These are phyloP conservation scores for Epichloe festucae DNA, from an alignment of 2,329 filamentous ascomycete species.

Conservation along the genomic window DNA sequence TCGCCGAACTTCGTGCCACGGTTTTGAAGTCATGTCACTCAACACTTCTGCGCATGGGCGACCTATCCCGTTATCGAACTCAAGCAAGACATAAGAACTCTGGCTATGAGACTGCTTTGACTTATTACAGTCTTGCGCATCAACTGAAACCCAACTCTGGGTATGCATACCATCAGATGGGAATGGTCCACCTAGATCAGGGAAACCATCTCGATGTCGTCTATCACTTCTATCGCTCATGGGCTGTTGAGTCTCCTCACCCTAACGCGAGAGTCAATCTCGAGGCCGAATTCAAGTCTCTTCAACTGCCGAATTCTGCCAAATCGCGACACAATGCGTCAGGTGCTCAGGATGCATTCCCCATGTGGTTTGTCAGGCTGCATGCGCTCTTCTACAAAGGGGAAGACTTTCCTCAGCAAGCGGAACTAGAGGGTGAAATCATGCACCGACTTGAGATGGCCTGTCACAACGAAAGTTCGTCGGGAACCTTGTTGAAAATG, in stretches of 20 bases:
- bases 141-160: conserved; percentile 69
- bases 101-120: conserved; percentile 66
- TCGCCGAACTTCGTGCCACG: conserved; percentile 37
- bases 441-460: conserved; percentile 63
- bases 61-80: conserved; percentile 74
- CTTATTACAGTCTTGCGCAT: conserved; percentile 74
- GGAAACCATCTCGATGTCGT: conserved; percentile 71
- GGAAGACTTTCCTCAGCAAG: conserved; percentile 57
- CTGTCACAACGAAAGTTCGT: conserved; percentile 53
- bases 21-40: conserved; percentile 67
- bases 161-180: conserved; percentile 78
- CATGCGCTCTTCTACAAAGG: conserved; percentile 78
- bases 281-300: conserved; percentile 57
- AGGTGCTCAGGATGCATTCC: conserved; percentile 49
- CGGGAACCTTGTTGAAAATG: conserved; percentile 61
- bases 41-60: conserved; percentile 75
- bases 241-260: conserved; percentile 62
- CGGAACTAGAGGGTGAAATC: conserved; percentile 77
- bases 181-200: conserved; percentile 68
- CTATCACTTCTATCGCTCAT: conserved; percentile 79
- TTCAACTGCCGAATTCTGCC: conserved; percentile 26
- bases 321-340: conserved; percentile 26
- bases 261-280: conserved; percentile 65
- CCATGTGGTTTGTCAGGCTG: conserved; percentile 72
- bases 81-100: conserved; percentile 61